These are phyloP conservation scores for Litsea cubeba DNA, from an alignment of 164 flowering plant species.

Conservation along the genomic window DNA sequence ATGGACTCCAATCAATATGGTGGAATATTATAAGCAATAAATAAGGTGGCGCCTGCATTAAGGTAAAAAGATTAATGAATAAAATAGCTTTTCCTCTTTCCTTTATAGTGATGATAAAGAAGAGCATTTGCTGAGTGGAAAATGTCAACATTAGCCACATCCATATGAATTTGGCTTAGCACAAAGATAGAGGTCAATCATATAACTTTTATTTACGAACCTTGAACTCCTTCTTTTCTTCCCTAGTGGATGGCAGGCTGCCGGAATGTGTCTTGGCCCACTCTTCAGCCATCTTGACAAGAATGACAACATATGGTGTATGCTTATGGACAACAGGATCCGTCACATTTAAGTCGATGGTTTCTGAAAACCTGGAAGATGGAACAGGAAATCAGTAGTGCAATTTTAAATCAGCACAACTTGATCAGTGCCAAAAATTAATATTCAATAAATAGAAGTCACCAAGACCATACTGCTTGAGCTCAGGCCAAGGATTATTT, in stretches of 20 bases:
- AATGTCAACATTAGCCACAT: too few species aligned
- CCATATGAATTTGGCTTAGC: too few species aligned
- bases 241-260: conserved; percentile 74
- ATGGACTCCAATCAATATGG: too few species aligned
- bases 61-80: too few species aligned
- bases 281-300: conserved; percentile 85
- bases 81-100: too few species aligned
- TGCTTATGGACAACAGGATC: conserved; percentile 96
- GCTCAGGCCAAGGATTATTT: conserved; percentile 97
- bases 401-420: neutral
- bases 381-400: conserved; percentile 6
- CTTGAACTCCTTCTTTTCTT: conserved; percentile 91
- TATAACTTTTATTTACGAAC: conserved; percentile 25
- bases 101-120: too few species aligned
- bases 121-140: too few species aligned
- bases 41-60: too few species aligned
- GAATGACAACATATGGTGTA: conserved; percentile 90
- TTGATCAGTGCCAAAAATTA: neutral
- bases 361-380: conserved; percentile 67
- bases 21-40: too few species aligned
- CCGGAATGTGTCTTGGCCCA: conserved; percentile 76
- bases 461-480: conserved; percentile 41
- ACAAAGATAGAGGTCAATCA: too few species aligned
- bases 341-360: conserved; percentile 57
- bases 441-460: neutral